Percentiles rank a stretch among this genome's conserved stretches.
Conservation (phyloP, 495 filamentous ascomycete genomes). For the Cairneyella variabilis region DNA sequence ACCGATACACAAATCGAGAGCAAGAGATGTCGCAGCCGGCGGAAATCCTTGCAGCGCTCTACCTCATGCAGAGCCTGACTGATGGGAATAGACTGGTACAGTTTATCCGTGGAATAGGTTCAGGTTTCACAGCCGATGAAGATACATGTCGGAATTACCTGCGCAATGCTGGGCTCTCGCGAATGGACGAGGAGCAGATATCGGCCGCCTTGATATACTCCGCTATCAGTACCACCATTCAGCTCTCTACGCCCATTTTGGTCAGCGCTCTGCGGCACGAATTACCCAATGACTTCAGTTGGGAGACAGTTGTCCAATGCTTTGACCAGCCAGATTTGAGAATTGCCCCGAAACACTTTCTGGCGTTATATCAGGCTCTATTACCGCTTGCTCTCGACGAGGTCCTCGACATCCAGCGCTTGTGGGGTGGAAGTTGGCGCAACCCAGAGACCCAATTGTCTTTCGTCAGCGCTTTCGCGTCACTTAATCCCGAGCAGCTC, state of each 20-base stretch:
- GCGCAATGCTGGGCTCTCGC: conserved; percentile 60
- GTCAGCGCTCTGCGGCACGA: conserved; percentile 50
- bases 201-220: conserved; percentile 74
- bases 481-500: conserved; percentile 62
- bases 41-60: conserved; percentile 69
- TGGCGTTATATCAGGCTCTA: conserved; percentile 72
- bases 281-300: conserved; percentile 60
- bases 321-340: conserved; percentile 79
- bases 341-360: conserved; percentile 74
- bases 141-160: conserved; percentile 48
- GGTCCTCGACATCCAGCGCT: conserved; percentile 66
- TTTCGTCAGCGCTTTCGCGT: conserved; percentile 79
- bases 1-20: conserved; percentile 57
- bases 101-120: conserved; percentile 73
- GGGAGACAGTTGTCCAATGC: conserved; percentile 73
- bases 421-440: conserved; percentile 92
- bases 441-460: conserved; percentile 82
- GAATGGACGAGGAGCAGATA: conserved; percentile 77
- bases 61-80: conserved; percentile 63
- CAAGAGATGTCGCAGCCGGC: conserved; percentile 58
- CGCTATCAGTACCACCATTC: conserved; percentile 65
- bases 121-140: conserved; percentile 49
- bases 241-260: conserved; percentile 71
- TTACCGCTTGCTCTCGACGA: conserved; percentile 58
- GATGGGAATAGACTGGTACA: conserved; percentile 63